These are phyloP conservation scores for Hypoxylon sp. DNA, from an alignment of 2,329 filamentous ascomycete species.

Conservation along the genomic window DNA sequence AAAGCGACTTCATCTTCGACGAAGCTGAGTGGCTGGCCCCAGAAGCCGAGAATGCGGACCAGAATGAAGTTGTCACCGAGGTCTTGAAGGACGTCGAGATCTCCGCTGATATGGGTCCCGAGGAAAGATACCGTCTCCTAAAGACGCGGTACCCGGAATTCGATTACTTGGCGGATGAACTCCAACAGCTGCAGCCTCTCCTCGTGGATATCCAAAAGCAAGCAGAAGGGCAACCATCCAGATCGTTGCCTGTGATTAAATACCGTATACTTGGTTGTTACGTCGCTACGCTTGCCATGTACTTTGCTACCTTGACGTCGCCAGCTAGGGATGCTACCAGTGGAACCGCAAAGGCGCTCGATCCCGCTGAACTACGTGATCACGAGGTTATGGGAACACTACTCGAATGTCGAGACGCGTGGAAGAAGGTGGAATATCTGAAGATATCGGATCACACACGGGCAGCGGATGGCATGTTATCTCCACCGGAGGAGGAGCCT, in stretches of 20 bases:
- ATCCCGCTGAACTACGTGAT: constrained; percentile 84
- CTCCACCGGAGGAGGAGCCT: constrained; percentile 49
- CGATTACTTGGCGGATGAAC: constrained; percentile 84
- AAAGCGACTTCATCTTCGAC: constrained; percentile 94
- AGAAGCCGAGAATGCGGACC: constrained; percentile 62
- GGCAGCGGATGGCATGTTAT: constrained; percentile 38
- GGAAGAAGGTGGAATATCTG: constrained; percentile 80
- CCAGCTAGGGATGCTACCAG: constrained; percentile 71
- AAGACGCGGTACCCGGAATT: constrained; percentile 91
- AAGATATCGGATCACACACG: constrained; percentile 58
- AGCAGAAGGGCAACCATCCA: constrained; percentile 64
- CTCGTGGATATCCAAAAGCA: constrained; percentile 70
- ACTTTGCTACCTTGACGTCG: constrained; percentile 93
- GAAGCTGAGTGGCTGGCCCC: constrained; percentile 84
- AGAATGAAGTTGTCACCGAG: constrained; percentile 79
- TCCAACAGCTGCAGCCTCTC: constrained; percentile 76
- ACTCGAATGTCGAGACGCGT: constrained; percentile 82
- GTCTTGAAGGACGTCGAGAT: constrained; percentile 87
- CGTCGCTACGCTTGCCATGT: constrained; percentile 87
- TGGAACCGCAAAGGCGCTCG: constrained; percentile 69
- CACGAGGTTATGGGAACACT: constrained; percentile 92
- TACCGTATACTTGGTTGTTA: constrained; percentile 87
- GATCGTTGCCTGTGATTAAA: constrained; percentile 75
- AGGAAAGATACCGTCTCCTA: constrained; percentile 81
- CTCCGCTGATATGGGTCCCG: constrained; percentile 79